phyloP scores from a whole-genome alignment of 1,284 basidiomycete genomes.

The Volvariella volvacea region DNA sequence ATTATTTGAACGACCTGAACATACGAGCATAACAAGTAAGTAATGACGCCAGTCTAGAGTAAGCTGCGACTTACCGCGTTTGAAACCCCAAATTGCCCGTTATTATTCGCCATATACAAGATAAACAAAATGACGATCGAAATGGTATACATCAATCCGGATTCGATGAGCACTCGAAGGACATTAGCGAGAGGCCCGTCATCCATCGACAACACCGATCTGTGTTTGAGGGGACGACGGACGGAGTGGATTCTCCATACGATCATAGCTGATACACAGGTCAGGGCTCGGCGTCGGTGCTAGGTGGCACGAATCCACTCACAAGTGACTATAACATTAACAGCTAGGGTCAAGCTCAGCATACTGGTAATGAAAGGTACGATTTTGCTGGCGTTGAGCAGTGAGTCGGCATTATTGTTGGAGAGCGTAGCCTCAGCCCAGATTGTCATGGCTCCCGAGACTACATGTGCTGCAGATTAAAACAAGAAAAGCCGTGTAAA shows the following conservation, averaged over 20 bases:
- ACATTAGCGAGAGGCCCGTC: conserved; percentile 21
- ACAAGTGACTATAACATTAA: conserved; percentile 31
- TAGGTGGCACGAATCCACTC: too few species aligned
- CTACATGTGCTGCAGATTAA: too few species aligned
- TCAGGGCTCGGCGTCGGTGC: background rate
- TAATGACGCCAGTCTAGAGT: background rate
- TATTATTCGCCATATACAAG: conserved; percentile 26
- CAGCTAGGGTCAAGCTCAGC: conserved; percentile 27
- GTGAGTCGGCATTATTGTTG: conserved; percentile 8
- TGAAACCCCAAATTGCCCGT: conserved; percentile 28
- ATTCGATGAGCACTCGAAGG: conserved; percentile 29
- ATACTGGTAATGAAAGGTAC: conserved; percentile 30
- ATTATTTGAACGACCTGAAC: conserved; percentile 28
- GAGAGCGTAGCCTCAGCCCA: conserved; percentile 22
- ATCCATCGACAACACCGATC: conserved; percentile 6
- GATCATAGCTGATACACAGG: conserved; percentile 22
- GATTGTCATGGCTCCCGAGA: conserved; percentile 20
- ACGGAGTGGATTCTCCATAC: conserved; percentile 29
- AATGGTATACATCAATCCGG: conserved; percentile 29
- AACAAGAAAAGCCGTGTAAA: too few species aligned
- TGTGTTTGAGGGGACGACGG: conserved; percentile 15
- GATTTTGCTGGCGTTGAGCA: conserved; percentile 20
- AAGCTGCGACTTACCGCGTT: conserved; percentile 23
- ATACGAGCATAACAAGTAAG: background rate
- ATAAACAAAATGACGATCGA: conserved; percentile 27